Percentiles rank a stretch among this genome's conserved stretches.
phyloP scores from a whole-genome alignment of 148 eudicot genomes.

The Arbutus unedo region DNA sequence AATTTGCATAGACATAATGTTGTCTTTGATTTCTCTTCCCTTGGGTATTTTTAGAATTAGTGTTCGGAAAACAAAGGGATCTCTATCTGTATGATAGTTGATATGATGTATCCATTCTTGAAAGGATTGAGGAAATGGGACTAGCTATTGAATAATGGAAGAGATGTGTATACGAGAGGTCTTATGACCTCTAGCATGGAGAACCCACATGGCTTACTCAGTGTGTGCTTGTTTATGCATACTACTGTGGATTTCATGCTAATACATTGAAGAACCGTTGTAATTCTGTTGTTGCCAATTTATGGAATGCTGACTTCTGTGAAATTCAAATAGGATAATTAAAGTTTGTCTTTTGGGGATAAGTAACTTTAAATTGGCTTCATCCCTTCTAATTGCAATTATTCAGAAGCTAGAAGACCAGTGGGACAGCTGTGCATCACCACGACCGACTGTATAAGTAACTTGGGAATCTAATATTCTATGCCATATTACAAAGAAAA shows the following conservation, averaged over 20 bases:
- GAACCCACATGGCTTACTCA: neutral
- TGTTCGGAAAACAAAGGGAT: neutral
- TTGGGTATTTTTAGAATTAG: neutral
- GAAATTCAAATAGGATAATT: neutral
- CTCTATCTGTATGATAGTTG: neutral
- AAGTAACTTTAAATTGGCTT: neutral
- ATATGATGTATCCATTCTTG: neutral
- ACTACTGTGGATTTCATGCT: neutral
- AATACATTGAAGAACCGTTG: neutral
- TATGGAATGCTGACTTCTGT: neutral
- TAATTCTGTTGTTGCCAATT: neutral
- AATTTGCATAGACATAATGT: neutral
- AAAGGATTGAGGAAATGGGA: conserved; percentile 1
- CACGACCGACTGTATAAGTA: neutral
- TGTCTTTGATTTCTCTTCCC: neutral
- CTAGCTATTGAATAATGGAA: neutral
- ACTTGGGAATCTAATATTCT: neutral
- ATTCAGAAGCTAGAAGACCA: neutral
- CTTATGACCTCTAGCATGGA: neutral
- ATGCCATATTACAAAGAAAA: too few species aligned
- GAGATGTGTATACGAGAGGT: too few species aligned
- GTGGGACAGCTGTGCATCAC: neutral
- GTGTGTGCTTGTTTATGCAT: neutral
- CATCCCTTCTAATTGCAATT: neutral
- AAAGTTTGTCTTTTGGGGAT: neutral